phyloP scores from a whole-genome alignment of 148 eudicot genomes.

The Dysphania ambrosioides region DNA sequence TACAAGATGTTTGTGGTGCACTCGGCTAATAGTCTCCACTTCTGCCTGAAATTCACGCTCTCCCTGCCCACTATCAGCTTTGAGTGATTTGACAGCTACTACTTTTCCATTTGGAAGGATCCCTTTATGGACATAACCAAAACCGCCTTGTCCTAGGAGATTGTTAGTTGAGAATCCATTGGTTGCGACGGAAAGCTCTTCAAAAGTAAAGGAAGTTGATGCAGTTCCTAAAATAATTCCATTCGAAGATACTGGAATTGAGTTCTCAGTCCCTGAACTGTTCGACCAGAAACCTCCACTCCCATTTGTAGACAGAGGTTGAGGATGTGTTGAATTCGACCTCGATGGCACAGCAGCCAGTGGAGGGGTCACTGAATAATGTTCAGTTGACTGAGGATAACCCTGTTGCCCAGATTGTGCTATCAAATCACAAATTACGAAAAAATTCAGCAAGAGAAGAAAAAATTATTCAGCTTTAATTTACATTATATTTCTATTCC shows the following conservation, averaged over 20 bases:
- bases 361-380: constrained; percentile 39
- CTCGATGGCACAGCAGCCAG: constrained; percentile 38
- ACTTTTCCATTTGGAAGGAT: constrained; percentile 86
- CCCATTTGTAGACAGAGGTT: constrained; percentile 44
- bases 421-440: constrained; percentile 20
- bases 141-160: constrained; percentile 95
- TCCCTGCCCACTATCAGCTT: constrained; percentile 88
- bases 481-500: neutral
- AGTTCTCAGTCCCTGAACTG: constrained; percentile 45
- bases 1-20: constrained; percentile 97
- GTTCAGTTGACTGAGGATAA: constrained; percentile 27
- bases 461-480: neutral
- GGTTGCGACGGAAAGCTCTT: constrained; percentile 82
- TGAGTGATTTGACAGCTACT: constrained; percentile 86
- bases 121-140: constrained; percentile 88
- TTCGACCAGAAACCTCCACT: constrained; percentile 66
- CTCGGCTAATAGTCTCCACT: constrained; percentile 94
- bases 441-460: constrained; percentile 18
- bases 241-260: constrained; percentile 53
- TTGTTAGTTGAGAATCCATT: constrained; percentile 81
- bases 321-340: constrained; percentile 29
- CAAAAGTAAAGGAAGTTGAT: constrained; percentile 66
- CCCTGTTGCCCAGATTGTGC: constrained; percentile 52
- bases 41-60: constrained; percentile 96
- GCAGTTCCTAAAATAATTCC: constrained; percentile 56